Conservation (phyloP, 306 rosid species). For the Carpinus viminea region DNA sequence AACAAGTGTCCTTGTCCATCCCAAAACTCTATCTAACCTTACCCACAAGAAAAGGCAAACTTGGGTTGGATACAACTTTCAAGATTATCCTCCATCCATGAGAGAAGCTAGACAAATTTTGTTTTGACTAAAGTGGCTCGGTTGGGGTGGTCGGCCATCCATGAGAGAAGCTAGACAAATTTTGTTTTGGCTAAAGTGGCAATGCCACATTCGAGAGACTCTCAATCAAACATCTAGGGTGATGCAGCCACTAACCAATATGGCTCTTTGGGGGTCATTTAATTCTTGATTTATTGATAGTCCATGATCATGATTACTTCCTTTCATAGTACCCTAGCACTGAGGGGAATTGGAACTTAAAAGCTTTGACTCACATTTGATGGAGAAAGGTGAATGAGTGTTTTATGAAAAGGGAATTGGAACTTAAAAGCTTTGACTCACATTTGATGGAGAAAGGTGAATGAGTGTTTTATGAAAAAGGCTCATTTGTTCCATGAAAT, state of each 20-base stretch:
- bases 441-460: background rate
- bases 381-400: background rate
- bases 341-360: background rate
- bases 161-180: too few relatives aligned
- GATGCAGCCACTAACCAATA: too few relatives aligned
- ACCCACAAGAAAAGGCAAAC: background rate
- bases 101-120: too few relatives aligned
- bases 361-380: background rate
- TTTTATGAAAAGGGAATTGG: background rate
- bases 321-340: too few relatives aligned
- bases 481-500: background rate
- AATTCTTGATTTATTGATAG: too few relatives aligned
- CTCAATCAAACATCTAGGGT: too few relatives aligned
- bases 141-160: too few relatives aligned
- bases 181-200: too few relatives aligned
- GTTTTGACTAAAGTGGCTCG: too few relatives aligned
- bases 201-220: too few relatives aligned
- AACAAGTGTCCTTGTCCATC: background rate
- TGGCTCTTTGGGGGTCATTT: too few relatives aligned
- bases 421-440: background rate
- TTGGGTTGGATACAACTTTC: background rate
- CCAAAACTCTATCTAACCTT: background rate
- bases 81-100: background rate
- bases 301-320: too few relatives aligned
- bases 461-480: background rate